Evolutionary conservation across 1,139 yeast genomes (phyloP).

Genomic region (Kodamaea alishanica): DNA sequence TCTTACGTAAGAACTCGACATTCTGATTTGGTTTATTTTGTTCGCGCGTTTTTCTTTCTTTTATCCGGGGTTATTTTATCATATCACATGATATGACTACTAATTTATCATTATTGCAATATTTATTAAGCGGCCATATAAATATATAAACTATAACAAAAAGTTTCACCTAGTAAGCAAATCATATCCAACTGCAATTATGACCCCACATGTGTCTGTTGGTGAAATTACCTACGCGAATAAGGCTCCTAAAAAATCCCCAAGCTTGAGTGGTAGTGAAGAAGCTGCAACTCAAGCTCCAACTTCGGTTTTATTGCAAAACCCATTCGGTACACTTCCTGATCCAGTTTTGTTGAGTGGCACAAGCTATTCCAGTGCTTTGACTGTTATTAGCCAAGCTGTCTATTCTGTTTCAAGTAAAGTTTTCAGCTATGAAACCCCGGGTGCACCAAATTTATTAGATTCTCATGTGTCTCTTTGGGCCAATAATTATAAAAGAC

Average conservation of each 20-base stretch:
- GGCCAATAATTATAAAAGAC: constrained; percentile 49
- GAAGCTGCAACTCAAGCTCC: not conserved
- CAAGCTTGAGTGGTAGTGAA: not conserved
- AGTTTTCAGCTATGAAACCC: constrained; percentile 67
- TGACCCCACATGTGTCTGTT: constrained; percentile 12
- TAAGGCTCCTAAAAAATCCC: not conserved
- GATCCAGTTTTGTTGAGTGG: constrained; percentile 54
- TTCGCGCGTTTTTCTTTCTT: no score
- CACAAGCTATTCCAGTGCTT: constrained; percentile 57
- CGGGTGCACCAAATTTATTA: constrained; percentile 58
- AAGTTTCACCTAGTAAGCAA: no score
- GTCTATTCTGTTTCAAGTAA: constrained; percentile 59
- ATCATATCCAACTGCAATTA: not conserved
- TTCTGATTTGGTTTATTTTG: no score
- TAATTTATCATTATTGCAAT: no score
- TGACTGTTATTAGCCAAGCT: constrained; percentile 60
- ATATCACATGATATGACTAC: no score
- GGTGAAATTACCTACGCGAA: constrained; percentile 1
- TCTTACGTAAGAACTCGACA: no score
- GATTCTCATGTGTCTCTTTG: constrained; percentile 62
- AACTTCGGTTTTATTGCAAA: constrained; percentile 10
- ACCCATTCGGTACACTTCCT: constrained; percentile 57
- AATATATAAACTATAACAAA: no score
- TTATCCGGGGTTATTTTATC: no score
- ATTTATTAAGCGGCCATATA: no score